A percentile compares a stretch with the other conserved stretches of the same genome.
Evolutionary conservation across 2,329 filamentous ascomycete species (phyloP).

Genomic region (Colletotrichum navitas): DNA sequence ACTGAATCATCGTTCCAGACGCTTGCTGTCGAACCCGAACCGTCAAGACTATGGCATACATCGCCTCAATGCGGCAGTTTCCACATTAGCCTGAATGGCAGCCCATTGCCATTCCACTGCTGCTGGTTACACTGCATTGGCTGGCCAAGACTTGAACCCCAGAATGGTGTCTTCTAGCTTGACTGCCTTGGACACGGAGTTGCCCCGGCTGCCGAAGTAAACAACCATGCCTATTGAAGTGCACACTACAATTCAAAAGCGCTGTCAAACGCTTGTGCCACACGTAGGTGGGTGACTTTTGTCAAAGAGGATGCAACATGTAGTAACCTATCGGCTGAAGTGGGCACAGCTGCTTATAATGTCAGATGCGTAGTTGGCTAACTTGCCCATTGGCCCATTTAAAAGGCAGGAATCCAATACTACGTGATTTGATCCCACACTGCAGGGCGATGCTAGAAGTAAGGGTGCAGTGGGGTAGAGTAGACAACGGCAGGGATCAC

Average conservation of each 20-base stretch:
- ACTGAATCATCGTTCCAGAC: background rate
- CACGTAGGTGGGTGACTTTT: background rate
- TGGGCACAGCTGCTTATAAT: too few relatives aligned
- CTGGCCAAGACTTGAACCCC: background rate
- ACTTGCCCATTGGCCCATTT: background rate
- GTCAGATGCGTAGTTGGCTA: too few relatives aligned
- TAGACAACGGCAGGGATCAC: background rate
- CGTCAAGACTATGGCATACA: background rate
- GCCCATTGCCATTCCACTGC: background rate
- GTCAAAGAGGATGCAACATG: background rate
- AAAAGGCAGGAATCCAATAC: too few relatives aligned
- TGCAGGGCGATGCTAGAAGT: background rate
- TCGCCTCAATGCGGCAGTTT: background rate
- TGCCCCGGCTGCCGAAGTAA: background rate
- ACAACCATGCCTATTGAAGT: background rate
- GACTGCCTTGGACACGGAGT: background rate
- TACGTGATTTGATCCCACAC: too few relatives aligned
- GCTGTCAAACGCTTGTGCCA: background rate
- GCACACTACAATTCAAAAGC: background rate
- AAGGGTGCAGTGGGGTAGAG: background rate
- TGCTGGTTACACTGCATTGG: conserved; percentile 11
- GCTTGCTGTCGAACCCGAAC: background rate
- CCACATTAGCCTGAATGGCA: conserved; percentile 18
- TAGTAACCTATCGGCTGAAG: background rate
- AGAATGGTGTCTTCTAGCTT: background rate